phyloP scores from a whole-genome alignment of 306 rosid species.

The Corylus heterophylla region DNA sequence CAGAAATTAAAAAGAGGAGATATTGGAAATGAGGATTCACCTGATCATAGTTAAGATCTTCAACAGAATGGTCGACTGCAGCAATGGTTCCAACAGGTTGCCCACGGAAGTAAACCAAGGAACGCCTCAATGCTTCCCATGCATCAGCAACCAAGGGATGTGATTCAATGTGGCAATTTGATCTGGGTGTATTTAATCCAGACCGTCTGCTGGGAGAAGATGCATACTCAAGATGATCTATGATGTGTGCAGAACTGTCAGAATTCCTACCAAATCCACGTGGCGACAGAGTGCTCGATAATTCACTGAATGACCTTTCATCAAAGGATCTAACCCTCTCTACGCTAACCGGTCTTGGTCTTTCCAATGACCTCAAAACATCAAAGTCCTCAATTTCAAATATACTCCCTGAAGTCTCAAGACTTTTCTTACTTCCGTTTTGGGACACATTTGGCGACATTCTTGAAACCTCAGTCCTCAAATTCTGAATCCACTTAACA shows the following conservation, averaged over 20 bases:
- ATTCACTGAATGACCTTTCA: slow-evolving; percentile 35
- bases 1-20: background rate
- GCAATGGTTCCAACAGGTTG: slow-evolving; percentile 38
- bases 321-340: slow-evolving; percentile 36
- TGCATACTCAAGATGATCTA: background rate
- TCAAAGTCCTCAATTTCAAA: slow-evolving; percentile 19
- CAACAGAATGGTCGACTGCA: slow-evolving; percentile 29
- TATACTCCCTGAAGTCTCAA: slow-evolving; percentile 3
- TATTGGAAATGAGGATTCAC: slow-evolving; percentile 1
- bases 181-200: slow-evolving; percentile 20
- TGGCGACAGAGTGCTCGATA: slow-evolving; percentile 9
- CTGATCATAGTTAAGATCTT: slow-evolving; percentile 43
- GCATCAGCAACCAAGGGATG: slow-evolving; percentile 35
- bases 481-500: background rate
- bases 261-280: background rate
- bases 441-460: slow-evolving; percentile 13
- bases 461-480: background rate
- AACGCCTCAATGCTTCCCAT: slow-evolving; percentile 36
- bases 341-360: slow-evolving; percentile 12
- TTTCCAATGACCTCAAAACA: slow-evolving; percentile 9
- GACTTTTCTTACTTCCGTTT: slow-evolving; percentile 17
- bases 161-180: slow-evolving; percentile 14
- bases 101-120: slow-evolving; percentile 28
- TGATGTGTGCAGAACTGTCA: background rate
- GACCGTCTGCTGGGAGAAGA: slow-evolving; percentile 23